These are phyloP conservation scores for Penicillium bovifimosum DNA, from an alignment of 495 filamentous ascomycete species.

Conservation along the genomic window DNA sequence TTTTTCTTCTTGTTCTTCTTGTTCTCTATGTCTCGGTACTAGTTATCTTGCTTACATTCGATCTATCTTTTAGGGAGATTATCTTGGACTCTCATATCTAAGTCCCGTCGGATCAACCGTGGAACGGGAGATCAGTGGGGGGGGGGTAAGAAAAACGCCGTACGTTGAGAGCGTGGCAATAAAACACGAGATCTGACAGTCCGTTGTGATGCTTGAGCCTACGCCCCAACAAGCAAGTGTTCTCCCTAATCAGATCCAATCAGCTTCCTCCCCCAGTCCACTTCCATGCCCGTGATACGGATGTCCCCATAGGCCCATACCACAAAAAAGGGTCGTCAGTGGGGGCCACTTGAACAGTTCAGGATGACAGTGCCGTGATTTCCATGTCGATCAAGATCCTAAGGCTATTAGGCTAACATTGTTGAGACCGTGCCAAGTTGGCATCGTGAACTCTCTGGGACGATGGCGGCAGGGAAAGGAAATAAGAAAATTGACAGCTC, in stretches of 20 bases:
- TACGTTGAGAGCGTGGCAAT: constrained; percentile 20
- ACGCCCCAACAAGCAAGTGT: constrained; percentile 4
- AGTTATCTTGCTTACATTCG: too few species aligned
- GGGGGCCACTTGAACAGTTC: not conserved
- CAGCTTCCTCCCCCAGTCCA: constrained; percentile 1
- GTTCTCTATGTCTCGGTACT: too few species aligned
- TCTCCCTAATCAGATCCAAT: constrained; percentile 18
- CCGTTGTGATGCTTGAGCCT: constrained; percentile 12
- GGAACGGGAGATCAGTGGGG: constrained; percentile 40
- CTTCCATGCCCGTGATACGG: constrained; percentile 10
- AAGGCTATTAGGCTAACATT: not conserved
- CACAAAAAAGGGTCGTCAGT: not conserved
- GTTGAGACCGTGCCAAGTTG: not conserved
- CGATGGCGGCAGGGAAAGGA: not conserved
- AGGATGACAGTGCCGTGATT: not conserved
- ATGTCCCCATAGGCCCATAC: constrained; percentile 3
- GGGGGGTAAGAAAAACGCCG: constrained; percentile 2
- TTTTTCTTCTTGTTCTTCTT: too few species aligned
- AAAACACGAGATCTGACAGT: constrained; percentile 20
- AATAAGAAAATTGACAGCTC: not conserved
- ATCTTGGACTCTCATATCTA: too few species aligned
- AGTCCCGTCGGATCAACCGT: constrained; percentile 13
- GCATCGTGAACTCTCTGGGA: not conserved
- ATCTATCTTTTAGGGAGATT: too few species aligned
- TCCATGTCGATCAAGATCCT: not conserved